Base-by-base conservation (phyloP, 306 rosid genomes). In the Trichosanthes cucumerina region DNA sequence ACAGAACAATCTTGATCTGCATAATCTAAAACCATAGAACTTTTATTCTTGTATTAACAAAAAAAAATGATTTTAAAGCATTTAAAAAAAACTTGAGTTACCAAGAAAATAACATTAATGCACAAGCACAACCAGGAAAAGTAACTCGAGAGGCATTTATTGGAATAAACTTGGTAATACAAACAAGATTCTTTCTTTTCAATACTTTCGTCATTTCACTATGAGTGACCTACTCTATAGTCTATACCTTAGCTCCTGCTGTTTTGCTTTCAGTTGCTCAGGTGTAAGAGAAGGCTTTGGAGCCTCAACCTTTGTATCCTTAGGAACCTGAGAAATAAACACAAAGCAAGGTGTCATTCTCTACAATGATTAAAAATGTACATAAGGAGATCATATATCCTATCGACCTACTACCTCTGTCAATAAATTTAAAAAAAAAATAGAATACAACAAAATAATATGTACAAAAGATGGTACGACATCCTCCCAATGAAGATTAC, bases 281-380 rank as follows among this genome's bases (percentile, higher is more conserved):
- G 97, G 96, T 41, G 97, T 89, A 66, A 95, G 97, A 80, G 97
- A 89, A 83, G 96, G 88, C 82, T 92, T 95, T 68, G 92, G 79
- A 86, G 93, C 92, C 86, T 91, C 89, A 47, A 81, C 85, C 82
- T 84, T 89, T 76, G 92, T 81, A 84, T 84, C 87, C 65, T 84
- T 86, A 16, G 99, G 87, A 82, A 92, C 90, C 99, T 92, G 85
- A 41, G 76, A 24, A 81, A 84, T 59, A 63, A 62, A 78, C 69
- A 78, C 66, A 56, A 66, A 70, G 75, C 34, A 63, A 76, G 70
- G 41, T 19, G 80, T 46, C 21, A 36, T 68, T 33, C 65, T 23
- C 46, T 75, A 7, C 47, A 58, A 38, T 16, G 9, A 50, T 46
- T 70, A 60, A 23, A 21, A 70, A 64, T 26, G 46, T 9, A 11